Percentiles rank a stretch among this genome's conserved stretches.
Evolutionary conservation across 2,329 filamentous ascomycete genomes (phyloP).

Genomic region (Paraphaeosphaeria minitans): DNA sequence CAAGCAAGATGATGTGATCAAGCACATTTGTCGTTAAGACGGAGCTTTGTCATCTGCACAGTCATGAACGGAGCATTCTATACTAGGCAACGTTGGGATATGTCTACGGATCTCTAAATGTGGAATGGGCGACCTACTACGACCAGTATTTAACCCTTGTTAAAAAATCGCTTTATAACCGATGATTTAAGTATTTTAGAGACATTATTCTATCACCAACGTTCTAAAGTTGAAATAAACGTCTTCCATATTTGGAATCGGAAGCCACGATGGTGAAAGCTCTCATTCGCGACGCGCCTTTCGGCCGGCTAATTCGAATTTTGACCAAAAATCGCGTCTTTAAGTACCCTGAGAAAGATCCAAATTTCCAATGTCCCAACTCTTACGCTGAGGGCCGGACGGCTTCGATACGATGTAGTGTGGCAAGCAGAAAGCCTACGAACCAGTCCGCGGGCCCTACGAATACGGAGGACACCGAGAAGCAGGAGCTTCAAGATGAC

Average conservation of each 20-base stretch:
- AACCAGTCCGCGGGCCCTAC: neutral
- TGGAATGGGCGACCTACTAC: neutral
- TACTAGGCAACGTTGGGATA: neutral
- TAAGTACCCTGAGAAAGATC: conserved; percentile 52
- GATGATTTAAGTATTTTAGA: neutral
- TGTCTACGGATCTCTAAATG: neutral
- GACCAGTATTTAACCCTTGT: neutral
- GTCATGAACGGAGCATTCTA: neutral
- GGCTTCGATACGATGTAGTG: neutral
- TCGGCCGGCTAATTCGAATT: conserved; percentile 54
- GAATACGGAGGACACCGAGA: neutral
- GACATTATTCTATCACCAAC: neutral
- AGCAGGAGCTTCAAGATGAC: neutral
- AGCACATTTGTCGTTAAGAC: neutral
- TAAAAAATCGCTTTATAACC: no score
- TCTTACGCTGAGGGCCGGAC: conserved; percentile 4
- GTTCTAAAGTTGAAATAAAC: neutral
- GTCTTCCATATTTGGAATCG: neutral
- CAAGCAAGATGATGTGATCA: neutral
- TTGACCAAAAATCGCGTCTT: conserved; percentile 51
- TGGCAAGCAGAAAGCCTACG: neutral
- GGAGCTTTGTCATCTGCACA: neutral
- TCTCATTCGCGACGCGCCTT: conserved; percentile 51
- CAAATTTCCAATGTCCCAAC: conserved; percentile 24
- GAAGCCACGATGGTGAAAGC: conserved; percentile 32